Conservation (phyloP, 108 stramenopile genomes). For the Chaetoceros muelleri region DNA sequence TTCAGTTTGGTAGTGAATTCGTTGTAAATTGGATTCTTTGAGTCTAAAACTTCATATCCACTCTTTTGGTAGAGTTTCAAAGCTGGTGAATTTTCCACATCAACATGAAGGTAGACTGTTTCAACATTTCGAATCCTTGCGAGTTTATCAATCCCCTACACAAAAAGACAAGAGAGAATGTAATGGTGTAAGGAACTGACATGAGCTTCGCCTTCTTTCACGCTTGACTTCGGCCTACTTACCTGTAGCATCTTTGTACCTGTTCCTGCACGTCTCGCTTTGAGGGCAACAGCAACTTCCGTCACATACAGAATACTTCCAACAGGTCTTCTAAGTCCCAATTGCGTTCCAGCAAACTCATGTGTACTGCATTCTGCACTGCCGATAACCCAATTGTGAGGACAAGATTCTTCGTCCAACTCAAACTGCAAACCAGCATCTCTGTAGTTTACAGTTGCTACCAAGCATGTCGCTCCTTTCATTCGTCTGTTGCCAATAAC, state of each 20-base stretch:
- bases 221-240: not conserved
- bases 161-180: conserved; percentile 7
- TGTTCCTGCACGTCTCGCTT: conserved; percentile 50
- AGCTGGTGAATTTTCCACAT: conserved; percentile 59
- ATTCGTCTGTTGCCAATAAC: conserved; percentile 43
- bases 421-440: not conserved
- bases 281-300: conserved; percentile 66
- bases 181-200: too few relatives aligned
- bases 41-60: conserved; percentile 41
- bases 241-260: conserved; percentile 40
- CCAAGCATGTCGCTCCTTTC: conserved; percentile 57
- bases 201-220: too few relatives aligned
- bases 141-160: conserved; percentile 49
- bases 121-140: conserved; percentile 54
- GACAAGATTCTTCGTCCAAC: not conserved
- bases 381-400: conserved; percentile 32
- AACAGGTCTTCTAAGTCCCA: conserved; percentile 40
- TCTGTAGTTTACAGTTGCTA: conserved; percentile 37
- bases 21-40: conserved; percentile 35
- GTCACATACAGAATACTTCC: conserved; percentile 66
- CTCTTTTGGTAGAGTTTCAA: conserved; percentile 45
- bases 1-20: conserved; percentile 74
- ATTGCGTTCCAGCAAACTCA: conserved; percentile 58
- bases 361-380: conserved; percentile 76
- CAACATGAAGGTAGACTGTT: conserved; percentile 75